Evolutionary conservation across 225 moss, liverwort and hornwort genomes (phyloP).

Genomic region (Neckera pumila): DNA sequence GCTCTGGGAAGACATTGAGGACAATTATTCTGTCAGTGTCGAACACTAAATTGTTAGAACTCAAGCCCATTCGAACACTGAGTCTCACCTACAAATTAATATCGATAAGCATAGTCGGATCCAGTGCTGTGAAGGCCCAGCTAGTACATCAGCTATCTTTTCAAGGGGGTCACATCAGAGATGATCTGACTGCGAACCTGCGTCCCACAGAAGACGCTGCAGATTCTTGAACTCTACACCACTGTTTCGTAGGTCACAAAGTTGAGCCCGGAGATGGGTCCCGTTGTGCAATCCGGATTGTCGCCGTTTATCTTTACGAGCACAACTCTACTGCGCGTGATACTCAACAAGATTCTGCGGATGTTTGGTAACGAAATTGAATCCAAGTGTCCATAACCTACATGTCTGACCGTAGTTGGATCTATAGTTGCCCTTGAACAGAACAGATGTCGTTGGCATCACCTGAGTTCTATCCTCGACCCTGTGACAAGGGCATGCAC

Average conservation of each 20-base stretch:
- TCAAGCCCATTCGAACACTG: background rate
- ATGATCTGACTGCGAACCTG: background rate
- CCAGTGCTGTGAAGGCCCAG: background rate
- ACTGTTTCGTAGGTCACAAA: background rate
- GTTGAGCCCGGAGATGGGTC: background rate
- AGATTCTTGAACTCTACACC: background rate
- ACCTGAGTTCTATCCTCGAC: background rate
- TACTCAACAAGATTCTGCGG: background rate
- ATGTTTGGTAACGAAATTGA: background rate
- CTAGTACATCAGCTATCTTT: background rate
- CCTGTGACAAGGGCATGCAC: background rate
- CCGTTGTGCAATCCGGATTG: background rate
- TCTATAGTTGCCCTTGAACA: background rate
- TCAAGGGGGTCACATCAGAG: background rate
- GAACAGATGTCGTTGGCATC: background rate
- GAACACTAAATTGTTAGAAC: background rate
- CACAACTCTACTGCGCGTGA: background rate
- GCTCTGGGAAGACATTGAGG: background rate
- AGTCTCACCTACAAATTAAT: background rate
- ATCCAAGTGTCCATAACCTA: background rate
- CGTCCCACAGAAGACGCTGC: background rate
- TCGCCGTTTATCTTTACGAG: background rate
- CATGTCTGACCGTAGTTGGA: background rate
- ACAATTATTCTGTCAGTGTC: background rate
- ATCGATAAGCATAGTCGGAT: background rate